phyloP scores from a whole-genome alignment of 164 flowering plant species.

The Chimonanthus praecox region DNA sequence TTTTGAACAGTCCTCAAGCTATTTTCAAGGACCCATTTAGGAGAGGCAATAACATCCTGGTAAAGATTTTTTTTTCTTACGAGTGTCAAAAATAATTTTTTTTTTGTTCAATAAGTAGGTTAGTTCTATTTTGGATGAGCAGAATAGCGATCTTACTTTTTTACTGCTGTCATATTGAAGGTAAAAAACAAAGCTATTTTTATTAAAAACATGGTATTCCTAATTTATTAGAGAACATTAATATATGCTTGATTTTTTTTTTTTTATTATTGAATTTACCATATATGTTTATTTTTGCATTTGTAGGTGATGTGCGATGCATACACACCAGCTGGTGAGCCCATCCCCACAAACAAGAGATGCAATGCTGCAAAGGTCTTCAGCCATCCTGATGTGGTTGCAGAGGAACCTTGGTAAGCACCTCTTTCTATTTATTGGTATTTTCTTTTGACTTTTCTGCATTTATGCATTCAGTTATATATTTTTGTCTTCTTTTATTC shows the following conservation, averaged over 20 bases:
- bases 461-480: not conserved
- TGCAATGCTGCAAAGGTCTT: constrained; percentile 43
- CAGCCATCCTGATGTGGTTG: constrained; percentile 40
- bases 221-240: too few relatives aligned
- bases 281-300: not conserved
- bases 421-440: not conserved
- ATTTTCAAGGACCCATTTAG: constrained; percentile 29
- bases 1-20: constrained; percentile 20
- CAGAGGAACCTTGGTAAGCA: constrained; percentile 46
- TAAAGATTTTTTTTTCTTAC: not conserved
- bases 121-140: too few relatives aligned
- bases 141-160: too few relatives aligned
- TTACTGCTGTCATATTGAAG: too few relatives aligned
- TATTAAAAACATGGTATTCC: too few relatives aligned
- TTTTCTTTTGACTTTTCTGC: not conserved
- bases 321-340: constrained; percentile 56
- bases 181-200: too few relatives aligned
- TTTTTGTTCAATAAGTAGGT: not conserved
- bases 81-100: not conserved
- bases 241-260: not conserved
- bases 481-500: not conserved
- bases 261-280: not conserved
- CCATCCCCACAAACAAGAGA: constrained; percentile 59
- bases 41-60: constrained; percentile 25
- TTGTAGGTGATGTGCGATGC: constrained; percentile 54